Evolutionary conservation across 2,329 filamentous ascomycete genomes (phyloP).

Genomic region (Claviceps quebecensis): DNA sequence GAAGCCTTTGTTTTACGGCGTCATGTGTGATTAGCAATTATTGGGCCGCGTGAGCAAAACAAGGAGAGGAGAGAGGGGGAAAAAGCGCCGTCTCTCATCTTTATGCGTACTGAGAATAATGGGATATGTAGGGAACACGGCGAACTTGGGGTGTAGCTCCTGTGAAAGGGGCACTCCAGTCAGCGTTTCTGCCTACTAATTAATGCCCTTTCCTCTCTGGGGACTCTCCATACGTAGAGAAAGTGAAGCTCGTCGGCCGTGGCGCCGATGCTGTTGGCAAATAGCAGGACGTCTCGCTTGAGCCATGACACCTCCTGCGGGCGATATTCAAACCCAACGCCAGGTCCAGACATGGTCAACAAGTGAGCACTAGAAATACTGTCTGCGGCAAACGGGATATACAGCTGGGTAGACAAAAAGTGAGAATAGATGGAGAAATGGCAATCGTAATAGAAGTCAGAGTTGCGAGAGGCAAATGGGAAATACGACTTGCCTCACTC

Average conservation of each 20-base stretch:
- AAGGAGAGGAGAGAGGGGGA: not conserved
- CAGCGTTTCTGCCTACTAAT: not conserved
- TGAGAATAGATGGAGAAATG: not conserved
- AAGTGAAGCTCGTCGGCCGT: conserved; percentile 84
- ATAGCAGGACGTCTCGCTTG: conserved; percentile 78
- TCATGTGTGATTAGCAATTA: too few species aligned
- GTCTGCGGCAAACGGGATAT: not conserved
- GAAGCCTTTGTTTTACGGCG: conserved; percentile 40
- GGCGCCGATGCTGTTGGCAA: conserved; percentile 77
- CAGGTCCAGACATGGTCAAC: conserved; percentile 29
- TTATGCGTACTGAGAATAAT: conserved; percentile 55
- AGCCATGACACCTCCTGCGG: conserved; percentile 65
- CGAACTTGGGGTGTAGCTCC: conserved; percentile 79
- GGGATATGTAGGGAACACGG: conserved; percentile 80
- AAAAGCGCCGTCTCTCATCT: too few species aligned
- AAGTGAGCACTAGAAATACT: too few species aligned
- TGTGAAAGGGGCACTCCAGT: conserved; percentile 18
- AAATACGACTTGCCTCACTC: not conserved
- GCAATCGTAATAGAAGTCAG: not conserved
- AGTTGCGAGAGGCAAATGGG: not conserved
- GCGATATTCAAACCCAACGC: conserved; percentile 69
- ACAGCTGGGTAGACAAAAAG: too few species aligned
- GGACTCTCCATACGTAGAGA: conserved; percentile 50
- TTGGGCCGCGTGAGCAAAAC: too few species aligned
- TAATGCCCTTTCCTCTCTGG: too few species aligned